A percentile compares a stretch with the other conserved stretches of the same genome.
These are phyloP conservation scores for Pyrus betulifolia DNA, from an alignment of 306 rosid species.

Conservation along the genomic window DNA sequence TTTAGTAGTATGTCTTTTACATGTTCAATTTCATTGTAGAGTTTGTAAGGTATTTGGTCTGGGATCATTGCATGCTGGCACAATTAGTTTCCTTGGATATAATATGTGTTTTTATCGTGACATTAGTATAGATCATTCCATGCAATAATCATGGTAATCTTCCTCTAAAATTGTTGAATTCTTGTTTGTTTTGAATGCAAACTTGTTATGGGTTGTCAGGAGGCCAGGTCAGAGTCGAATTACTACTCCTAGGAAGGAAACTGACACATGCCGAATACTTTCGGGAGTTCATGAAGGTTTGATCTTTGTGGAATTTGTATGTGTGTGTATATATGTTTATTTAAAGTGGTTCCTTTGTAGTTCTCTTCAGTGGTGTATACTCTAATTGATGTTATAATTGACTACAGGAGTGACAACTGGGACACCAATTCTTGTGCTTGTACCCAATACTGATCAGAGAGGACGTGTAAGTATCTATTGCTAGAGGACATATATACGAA, in stretches of 20 bases:
- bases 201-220: conserved; percentile 40
- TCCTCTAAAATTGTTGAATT: not conserved
- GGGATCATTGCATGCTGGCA: not conserved
- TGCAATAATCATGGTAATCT: not conserved
- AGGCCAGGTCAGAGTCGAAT: conserved; percentile 99
- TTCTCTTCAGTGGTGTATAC: not conserved
- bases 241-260: conserved; percentile 98
- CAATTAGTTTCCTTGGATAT: not conserved
- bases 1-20: not conserved
- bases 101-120: not conserved
- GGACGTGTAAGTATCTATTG: conserved; percentile 65
- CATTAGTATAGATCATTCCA: not conserved
- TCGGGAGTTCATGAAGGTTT: conserved; percentile 88
- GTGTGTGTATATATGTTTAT: not conserved
- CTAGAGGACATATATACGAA: not conserved
- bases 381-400: not conserved
- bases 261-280: conserved; percentile 80
- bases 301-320: conserved; percentile 6
- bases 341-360: not conserved
- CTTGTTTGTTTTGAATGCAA: conserved; percentile 18
- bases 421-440: conserved; percentile 83
- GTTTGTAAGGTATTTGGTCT: not conserved
- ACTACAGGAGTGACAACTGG: conserved; percentile 83
- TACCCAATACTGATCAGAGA: conserved; percentile 95
- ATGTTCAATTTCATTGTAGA: not conserved